Evolutionary conservation across 441 rosid genomes (phyloP), one percentile per base, ranked within the genome.

Genomic region (Raphanus hybrid): DNA sequence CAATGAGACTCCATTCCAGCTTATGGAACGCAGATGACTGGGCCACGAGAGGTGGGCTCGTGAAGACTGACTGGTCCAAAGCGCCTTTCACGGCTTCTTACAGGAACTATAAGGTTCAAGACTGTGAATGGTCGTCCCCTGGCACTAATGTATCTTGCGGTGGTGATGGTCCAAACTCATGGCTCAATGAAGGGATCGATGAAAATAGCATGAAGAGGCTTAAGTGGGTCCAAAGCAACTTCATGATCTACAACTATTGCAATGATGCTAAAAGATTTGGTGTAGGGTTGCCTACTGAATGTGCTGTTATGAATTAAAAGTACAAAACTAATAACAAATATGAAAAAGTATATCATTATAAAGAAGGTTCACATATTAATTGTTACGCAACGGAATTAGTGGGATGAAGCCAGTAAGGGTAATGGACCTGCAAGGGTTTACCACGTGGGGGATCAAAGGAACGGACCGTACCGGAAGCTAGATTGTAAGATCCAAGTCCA

Each of bases 1-100:
- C 70, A 7, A 82, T 75, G 85, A 75, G 82, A 78, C 39, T 78
- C 16, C 78, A 81, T 18, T 77, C 79, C 10, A 78, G 81, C 41
- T 69, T 82, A 12, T 83, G 87, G 86, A 83, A 85, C 34, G 88
- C 82, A 20, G 90, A 85, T 67, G 85, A 87, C 18, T 87, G 91
- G 91, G 89, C 89, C 6, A 85, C 87, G 2, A 83, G 87, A 69
- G 89, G 89, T 23, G 86, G 91, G 8, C 83, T 84, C 12, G 81
- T 85, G 35, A 84, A 84, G 73, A 81, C 41, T 11, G 84, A 84
- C 39, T 84, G 87, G 90, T 64, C 79, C 8, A 80, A 78, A 45
- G 88, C 90, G 18, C 89, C 87, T 0, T 83, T 86, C 79, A 82
- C 81, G 5, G 84, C 85, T 64, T 84, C 77, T 12, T 84, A 67